A percentile compares a stretch with the other conserved stretches of the same genome.
Evolutionary conservation across 306 rosid genomes (phyloP).

Genomic region (Prosopis cineraria): DNA sequence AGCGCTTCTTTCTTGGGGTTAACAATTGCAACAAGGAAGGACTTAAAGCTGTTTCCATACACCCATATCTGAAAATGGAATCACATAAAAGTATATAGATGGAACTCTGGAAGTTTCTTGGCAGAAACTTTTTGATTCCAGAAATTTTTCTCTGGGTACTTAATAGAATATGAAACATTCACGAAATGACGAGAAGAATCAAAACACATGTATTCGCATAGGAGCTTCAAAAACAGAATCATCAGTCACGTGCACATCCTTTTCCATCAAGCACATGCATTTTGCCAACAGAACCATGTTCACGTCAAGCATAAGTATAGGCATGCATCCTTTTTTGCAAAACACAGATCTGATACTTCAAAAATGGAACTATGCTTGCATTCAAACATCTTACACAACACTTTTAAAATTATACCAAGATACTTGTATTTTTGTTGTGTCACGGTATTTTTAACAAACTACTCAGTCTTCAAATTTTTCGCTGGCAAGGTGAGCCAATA

Average conservation of each 20-base stretch:
- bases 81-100: too few species aligned
- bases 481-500: not conserved
- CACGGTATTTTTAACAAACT: not conserved
- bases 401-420: not conserved
- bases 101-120: too few species aligned
- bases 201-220: too few species aligned
- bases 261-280: too few species aligned
- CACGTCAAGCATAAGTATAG: not conserved
- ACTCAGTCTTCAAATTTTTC: not conserved
- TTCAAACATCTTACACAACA: not conserved
- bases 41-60: slow-evolving; percentile 93
- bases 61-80: slow-evolving; percentile 94
- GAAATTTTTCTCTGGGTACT: too few species aligned
- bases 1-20: slow-evolving; percentile 73
- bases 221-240: too few species aligned
- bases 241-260: too few species aligned
- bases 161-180: too few species aligned
- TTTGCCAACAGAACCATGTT: too few species aligned
- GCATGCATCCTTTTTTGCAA: not conserved
- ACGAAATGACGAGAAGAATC: too few species aligned
- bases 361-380: not conserved
- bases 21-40: slow-evolving; percentile 84
- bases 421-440: not conserved
- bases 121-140: too few species aligned
- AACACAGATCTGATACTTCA: not conserved